Evolutionary conservation across 257 asterid genomes (phyloP).

Genomic region (Solanum paucissectum): DNA sequence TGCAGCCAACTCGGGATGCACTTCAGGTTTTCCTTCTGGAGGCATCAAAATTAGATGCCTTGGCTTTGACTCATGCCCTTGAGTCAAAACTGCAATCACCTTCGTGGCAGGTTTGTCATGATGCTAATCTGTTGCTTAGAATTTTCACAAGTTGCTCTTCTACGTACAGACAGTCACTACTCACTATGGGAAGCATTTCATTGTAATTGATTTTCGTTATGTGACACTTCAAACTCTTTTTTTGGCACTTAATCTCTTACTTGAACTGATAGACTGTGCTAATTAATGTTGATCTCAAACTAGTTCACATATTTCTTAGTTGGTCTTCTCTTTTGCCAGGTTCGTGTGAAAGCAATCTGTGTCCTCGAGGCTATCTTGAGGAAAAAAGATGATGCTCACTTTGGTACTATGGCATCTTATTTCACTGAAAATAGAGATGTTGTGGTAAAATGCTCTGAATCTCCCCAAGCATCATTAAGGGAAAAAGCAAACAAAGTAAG

Average conservation of each 20-base stretch:
- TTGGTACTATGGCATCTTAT: slow-evolving; percentile 48
- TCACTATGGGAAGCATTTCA: not conserved
- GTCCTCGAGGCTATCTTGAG: slow-evolving; percentile 89
- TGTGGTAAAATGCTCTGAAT: slow-evolving; percentile 77
- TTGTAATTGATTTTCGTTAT: not conserved
- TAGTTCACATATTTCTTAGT: not conserved
- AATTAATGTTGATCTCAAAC: not conserved
- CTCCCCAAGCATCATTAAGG: slow-evolving; percentile 95
- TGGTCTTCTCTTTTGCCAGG: slow-evolving; percentile 36
- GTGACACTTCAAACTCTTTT: not conserved
- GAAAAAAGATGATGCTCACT: slow-evolving; percentile 58
- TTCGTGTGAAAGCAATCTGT: slow-evolving; percentile 87
- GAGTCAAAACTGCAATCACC: slow-evolving; percentile 76
- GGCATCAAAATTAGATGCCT: slow-evolving; percentile 67
- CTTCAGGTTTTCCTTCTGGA: slow-evolving; percentile 68
- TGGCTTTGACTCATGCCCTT: slow-evolving; percentile 58
- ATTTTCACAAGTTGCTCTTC: not conserved
- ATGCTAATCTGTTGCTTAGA: not conserved
- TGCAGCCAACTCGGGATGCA: slow-evolving; percentile 94
- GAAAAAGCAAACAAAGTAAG: slow-evolving; percentile 90
- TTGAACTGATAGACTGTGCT: not conserved
- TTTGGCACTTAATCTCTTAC: not conserved
- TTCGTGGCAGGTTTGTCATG: slow-evolving; percentile 74
- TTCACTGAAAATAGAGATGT: slow-evolving; percentile 58
- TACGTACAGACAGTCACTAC: not conserved